These are phyloP conservation scores for Sedum album DNA, from an alignment of 164 flowering plant species.

Conservation along the genomic window DNA sequence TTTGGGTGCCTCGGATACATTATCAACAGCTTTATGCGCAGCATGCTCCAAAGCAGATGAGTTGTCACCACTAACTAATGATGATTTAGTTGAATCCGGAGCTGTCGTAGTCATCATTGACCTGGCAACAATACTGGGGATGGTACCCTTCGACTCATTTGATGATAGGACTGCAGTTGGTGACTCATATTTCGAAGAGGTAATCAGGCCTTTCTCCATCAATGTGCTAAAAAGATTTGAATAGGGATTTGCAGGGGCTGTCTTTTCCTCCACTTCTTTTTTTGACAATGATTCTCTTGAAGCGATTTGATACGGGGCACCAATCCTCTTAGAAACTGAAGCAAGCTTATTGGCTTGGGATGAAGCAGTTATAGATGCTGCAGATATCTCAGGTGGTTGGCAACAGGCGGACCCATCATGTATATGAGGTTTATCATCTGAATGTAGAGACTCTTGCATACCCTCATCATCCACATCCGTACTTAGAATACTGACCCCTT, in stretches of 20 bases:
- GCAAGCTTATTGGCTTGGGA: slow-evolving; percentile 18
- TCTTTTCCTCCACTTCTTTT: slow-evolving; percentile 14
- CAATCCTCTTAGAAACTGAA: slow-evolving; percentile 12
- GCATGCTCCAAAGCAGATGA: too few relatives aligned
- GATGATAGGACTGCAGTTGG: slow-evolving; percentile 19
- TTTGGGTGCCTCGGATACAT: slow-evolving; percentile 21
- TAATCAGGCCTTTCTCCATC: slow-evolving; percentile 82
- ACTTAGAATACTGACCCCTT: neutral
- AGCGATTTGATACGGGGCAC: slow-evolving; percentile 31
- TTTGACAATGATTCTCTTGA: slow-evolving; percentile 18
- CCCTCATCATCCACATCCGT: neutral
- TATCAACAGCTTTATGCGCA: neutral
- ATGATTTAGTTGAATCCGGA: slow-evolving; percentile 17
- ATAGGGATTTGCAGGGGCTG: slow-evolving; percentile 35
- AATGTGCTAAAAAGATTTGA: slow-evolving; percentile 68
- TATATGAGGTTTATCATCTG: neutral
- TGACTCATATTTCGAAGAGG: slow-evolving; percentile 48
- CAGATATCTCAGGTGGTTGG: slow-evolving; percentile 19
- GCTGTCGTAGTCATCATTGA: slow-evolving; percentile 24
- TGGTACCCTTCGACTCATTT: slow-evolving; percentile 13
- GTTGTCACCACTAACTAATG: slow-evolving; percentile 16
- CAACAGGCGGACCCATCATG: neutral
- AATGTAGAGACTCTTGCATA: neutral
- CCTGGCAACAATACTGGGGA: slow-evolving; percentile 20
- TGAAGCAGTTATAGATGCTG: slow-evolving; percentile 30